Percentiles rank a stretch among this genome's conserved stretches.
Conservation (phyloP, 768 basidiomycete genomes). For the Tulasnella sp. region DNA sequence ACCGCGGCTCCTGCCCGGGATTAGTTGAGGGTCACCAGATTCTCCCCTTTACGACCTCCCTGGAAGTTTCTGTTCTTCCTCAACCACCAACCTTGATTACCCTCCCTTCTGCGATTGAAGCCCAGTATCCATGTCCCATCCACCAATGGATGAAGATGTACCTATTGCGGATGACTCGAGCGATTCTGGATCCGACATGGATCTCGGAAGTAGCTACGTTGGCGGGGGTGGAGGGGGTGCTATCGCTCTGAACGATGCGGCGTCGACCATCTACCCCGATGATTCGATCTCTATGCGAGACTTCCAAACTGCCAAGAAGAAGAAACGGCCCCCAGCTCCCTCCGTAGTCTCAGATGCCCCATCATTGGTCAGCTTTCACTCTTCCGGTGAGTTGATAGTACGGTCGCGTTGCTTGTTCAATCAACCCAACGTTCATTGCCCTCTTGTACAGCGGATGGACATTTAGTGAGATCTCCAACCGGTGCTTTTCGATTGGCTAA, state of each 20-base stretch:
- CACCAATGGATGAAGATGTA: no score
- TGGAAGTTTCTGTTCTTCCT: no score
- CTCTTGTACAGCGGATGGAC: conserved; percentile 12
- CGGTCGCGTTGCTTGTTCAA: neutral
- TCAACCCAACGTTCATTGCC: neutral
- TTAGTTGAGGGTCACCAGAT: no score
- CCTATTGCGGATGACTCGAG: neutral
- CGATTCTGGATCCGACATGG: neutral
- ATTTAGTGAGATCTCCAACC: conserved; percentile 10
- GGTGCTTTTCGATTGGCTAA: neutral
- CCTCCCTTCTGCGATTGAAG: no score
- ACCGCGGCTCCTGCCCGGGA: neutral
- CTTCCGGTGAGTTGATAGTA: conserved; percentile 15
- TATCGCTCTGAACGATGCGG: neutral
- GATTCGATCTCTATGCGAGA: conserved; percentile 26
- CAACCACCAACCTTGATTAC: no score
- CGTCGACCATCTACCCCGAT: conserved; percentile 5
- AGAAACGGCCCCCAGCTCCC: neutral
- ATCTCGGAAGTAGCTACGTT: neutral
- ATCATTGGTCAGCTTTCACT: conserved; percentile 22
- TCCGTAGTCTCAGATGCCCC: conserved; percentile 10
- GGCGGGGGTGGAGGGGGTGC: neutral
- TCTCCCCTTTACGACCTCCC: no score
- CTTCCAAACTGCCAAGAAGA: neutral
- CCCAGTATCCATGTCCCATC: no score